Evolutionary conservation across 768 basidiomycete genomes (phyloP), one percentile per base, ranked within the genome.

Genomic region (Termitomyces sp.): DNA sequence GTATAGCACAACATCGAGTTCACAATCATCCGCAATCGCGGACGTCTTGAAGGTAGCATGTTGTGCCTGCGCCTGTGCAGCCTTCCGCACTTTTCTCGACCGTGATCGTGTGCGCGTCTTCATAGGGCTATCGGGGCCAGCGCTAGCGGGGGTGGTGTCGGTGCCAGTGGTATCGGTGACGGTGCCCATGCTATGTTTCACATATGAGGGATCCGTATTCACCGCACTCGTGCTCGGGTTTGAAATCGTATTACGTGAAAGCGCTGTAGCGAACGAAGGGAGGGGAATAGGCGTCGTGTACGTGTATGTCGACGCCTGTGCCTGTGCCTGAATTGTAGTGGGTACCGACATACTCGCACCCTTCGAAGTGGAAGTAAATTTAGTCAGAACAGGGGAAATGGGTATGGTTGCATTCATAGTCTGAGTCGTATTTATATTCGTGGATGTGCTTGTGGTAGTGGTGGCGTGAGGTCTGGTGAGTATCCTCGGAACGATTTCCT

Each of bases 261-360:
- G 46, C 18, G 69, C 66, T 5, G 74, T 76, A 5, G 76, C 75
- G 60, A 77, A 77, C 3, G 76, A 76, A 8, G 76, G 75, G 18
- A 75, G 61, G 5, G 73, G 71, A 32, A 77, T 74, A 7, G 67
- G 66, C 20, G 69, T 63, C 7, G 42, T 57, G 36, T 55, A 52
- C 2, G 10, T 41, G 39, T 41, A 20, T 41, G 18, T 39, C 37
- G 6, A 18, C 18, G 39, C 39, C 39, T 41, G 39, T 9, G 39
- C 4, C n/a, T 20, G 22, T 26, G 34, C 9, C 3, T 31, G 43
- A 55, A 51, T 18, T 56, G 20, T 39, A 37, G 20, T 50, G 16
- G 42, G 29, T 22, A 20, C 46, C 14, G 39, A 6, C 13, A 29
- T 18, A 8, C 13, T 36, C 2, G 26, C 14, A 3, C 2, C 7